These are phyloP conservation scores for Sarocladium oryzae DNA, from an alignment of 2,329 filamentous ascomycete species.

Conservation along the genomic window DNA sequence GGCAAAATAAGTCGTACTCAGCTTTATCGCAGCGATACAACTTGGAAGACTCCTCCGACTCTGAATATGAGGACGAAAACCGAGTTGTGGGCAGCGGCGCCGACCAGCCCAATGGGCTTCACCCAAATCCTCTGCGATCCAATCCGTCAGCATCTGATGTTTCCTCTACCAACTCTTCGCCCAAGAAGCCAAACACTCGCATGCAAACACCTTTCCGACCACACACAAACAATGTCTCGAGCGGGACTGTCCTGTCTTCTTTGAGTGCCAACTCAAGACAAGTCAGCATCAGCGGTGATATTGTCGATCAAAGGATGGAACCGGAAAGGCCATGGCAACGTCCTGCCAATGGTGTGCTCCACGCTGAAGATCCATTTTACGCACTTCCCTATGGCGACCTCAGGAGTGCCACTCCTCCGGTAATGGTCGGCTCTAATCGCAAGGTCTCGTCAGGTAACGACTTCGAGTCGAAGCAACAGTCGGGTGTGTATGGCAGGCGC, in stretches of 20 bases:
- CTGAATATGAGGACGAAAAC: conserved; percentile 33
- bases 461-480: conserved; percentile 30
- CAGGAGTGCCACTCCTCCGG: conserved; percentile 44
- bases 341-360: conserved; percentile 40
- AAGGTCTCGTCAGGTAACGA: conserved; percentile 57
- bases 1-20: conserved; percentile 35
- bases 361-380: conserved; percentile 42
- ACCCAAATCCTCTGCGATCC: conserved; percentile 48
- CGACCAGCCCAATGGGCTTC: conserved; percentile 22
- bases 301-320: conserved; percentile 31
- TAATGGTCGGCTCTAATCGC: conserved; percentile 42
- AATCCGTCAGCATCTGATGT: conserved; percentile 32
- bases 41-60: conserved; percentile 33
- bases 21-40: conserved; percentile 40
- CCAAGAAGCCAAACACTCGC: conserved; percentile 20
- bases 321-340: conserved; percentile 8
- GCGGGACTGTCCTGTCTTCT: conserved; percentile 33
- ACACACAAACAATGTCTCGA: conserved; percentile 9
- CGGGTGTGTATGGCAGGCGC: conserved; percentile 36
- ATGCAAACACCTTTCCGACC: conserved; percentile 14
- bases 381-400: conserved; percentile 55
- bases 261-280: conserved; percentile 38
- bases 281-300: conserved; percentile 38
- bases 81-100: conserved; percentile 19
- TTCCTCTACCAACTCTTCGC: conserved; percentile 14